A percentile compares a stretch with the other conserved stretches of the same genome.
These are phyloP conservation scores for Diddensiella caesifluorescens DNA, from an alignment of 805 yeast genomes.

Conservation along the genomic window DNA sequence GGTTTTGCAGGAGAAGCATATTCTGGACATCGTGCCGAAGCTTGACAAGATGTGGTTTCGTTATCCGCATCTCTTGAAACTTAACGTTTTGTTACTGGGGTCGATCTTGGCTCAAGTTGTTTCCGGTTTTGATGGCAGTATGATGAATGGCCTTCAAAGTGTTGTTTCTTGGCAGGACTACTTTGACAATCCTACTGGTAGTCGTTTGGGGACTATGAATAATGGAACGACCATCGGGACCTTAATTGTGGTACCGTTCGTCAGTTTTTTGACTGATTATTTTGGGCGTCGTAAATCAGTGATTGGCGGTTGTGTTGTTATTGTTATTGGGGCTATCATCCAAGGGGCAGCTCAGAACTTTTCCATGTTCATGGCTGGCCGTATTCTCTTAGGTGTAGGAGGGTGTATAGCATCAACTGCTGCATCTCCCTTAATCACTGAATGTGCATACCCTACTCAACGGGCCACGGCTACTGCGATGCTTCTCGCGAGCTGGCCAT, in stretches of 20 bases:
- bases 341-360: slow-evolving; percentile 36
- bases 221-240: slow-evolving; percentile 47
- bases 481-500: slow-evolving; percentile 63
- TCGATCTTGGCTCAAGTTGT: slow-evolving; percentile 15
- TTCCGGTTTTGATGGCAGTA: slow-evolving; percentile 20
- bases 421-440: slow-evolving; percentile 65
- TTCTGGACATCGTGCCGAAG: slow-evolving; percentile 14
- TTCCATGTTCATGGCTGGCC: slow-evolving; percentile 68
- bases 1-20: slow-evolving; percentile 5
- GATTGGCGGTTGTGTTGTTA: slow-evolving; percentile 47
- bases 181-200: slow-evolving; percentile 18
- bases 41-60: slow-evolving; percentile 18
- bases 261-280: slow-evolving; percentile 53
- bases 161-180: slow-evolving; percentile 22
- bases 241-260: slow-evolving; percentile 61
- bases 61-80: slow-evolving; percentile 17
- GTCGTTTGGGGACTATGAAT: slow-evolving; percentile 18
- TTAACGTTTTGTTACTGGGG: slow-evolving; percentile 15
- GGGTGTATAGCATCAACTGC: slow-evolving; percentile 70
- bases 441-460: slow-evolving; percentile 56
- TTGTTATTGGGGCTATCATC: slow-evolving; percentile 56
- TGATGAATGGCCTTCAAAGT: slow-evolving; percentile 23
- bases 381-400: slow-evolving; percentile 67
- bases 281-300: slow-evolving; percentile 61
- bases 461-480: slow-evolving; percentile 60